A percentile compares a stretch with the other conserved stretches of the same genome.
Conservation (phyloP, 805 yeast species). For the Candida coleopterorum region DNA sequence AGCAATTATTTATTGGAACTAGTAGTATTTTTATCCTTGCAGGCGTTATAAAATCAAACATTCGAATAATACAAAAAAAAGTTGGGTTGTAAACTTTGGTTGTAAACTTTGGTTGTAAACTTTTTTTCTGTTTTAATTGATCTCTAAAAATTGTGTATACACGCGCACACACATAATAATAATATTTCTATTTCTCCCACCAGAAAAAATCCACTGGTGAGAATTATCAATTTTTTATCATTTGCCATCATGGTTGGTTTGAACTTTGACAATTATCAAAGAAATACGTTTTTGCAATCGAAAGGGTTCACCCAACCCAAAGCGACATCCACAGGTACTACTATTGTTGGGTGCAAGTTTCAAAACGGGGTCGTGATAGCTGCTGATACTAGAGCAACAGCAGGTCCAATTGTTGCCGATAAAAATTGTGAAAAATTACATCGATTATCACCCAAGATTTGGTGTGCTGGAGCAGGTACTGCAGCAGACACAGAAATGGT, state of each 20-base stretch:
- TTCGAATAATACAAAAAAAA: not conserved
- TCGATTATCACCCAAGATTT: conserved; percentile 80
- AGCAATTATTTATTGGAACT: conserved; percentile 59
- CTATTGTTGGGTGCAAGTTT: conserved; percentile 94
- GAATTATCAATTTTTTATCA: too few species aligned
- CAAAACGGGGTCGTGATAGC: conserved; percentile 95
- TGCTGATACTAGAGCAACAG: conserved; percentile 97
- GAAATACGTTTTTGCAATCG: conserved; percentile 71
- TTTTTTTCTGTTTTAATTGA: too few species aligned
- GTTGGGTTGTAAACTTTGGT: too few species aligned
- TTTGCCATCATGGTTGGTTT: conserved; percentile 69
- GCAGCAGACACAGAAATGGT: conserved; percentile 99
- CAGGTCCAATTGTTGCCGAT: conserved; percentile 95
- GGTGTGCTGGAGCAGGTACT: conserved; percentile 99
- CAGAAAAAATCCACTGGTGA: too few species aligned
- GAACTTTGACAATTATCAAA: conserved; percentile 87
- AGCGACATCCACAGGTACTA: conserved; percentile 98
- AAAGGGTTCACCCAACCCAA: conserved; percentile 75
- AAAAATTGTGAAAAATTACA: conserved; percentile 96
- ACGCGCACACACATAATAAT: too few species aligned
- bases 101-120: not conserved
- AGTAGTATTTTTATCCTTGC: conserved; percentile 61
- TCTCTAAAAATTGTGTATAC: too few species aligned
- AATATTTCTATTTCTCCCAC: too few species aligned
- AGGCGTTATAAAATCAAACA: conserved; percentile 50